Evolutionary conservation across 306 rosid genomes (phyloP), one percentile per base, ranked within the genome.

Genomic region (Malus domestica): DNA sequence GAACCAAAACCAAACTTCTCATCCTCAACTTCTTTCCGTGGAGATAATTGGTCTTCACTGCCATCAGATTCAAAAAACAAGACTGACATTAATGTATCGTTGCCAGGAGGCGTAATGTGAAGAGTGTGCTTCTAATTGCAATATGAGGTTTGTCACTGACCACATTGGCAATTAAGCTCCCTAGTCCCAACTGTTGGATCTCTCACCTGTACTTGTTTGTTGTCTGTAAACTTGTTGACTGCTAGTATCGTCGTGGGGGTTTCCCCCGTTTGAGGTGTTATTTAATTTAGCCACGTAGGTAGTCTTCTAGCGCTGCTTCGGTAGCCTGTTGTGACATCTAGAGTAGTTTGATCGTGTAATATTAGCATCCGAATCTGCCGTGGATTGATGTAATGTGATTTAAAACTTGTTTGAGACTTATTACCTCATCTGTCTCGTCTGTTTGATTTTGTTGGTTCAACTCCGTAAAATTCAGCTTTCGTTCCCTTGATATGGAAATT

Each of bases 1-100:
- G 93, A 91, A 35, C 96, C 93, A 22, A 80, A 89, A 62, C 59
- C 88, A 29, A 80, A 80, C 83, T 70, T 84, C 65, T 66, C 89
- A 59, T 78, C 94, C 15, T 68, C 88, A 0, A 61, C 89, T 30
- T 82, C 96, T 67, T 86, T 89, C 80, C 93, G 86, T 0, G 88
- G 87, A 22, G 90, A 93, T 38, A 91, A 70, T 78, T 92, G 97
- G 96, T 75, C 98, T n/a, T 78, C 93, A 4, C 10, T 80, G 78
- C 90, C 88, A 2, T 75, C 80, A 0, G 98, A 94, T 80, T 73
- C 83, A 7, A 91, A 83, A 77, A 86, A 71, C 18, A 89, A 87
- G 81, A 71, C 96, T 35, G 98, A 92, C 86, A 89, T 84, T 67
- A 94, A 90, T 44, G 86, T 86, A 75, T 81, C 96, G 33, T 87